Base-by-base conservation (phyloP, 352 stramenopile species). In the Pythium pyrilobum region DNA sequence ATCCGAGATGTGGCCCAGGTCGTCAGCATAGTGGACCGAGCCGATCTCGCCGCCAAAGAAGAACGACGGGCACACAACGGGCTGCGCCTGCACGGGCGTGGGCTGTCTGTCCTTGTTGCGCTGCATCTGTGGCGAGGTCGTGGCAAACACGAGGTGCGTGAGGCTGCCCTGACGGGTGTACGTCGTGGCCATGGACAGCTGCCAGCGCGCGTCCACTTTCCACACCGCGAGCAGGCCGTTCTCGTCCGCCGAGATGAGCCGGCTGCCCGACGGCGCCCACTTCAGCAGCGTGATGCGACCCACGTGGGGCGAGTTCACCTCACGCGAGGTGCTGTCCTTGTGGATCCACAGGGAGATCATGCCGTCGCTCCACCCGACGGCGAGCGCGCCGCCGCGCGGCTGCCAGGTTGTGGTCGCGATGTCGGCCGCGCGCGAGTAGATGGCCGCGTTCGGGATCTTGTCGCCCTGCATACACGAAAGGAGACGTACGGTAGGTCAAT, bases 31-130 rank as follows among this genome's bases (percentile, higher is more conserved):
- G 68, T 92, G 85, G 6, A 98, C 79, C 16, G 80, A 82, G 2
- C 92, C 93, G 20, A 78, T 72, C 49, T 97, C 85, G n/a, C 86
- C 90, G n/a, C 87, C 90, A 48, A 97, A 95, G 62, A 98, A 97
- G 59, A 98, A 97, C 25, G 87, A 75, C 23, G 85, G 85, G 41
- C 83, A 93, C 5, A 67, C 59, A 7, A 69, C 66, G 5, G 16
- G 8, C 42, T 85, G 73, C 8, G 76, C 66, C 44, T 29, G 13
- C 36, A 18, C 7, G 24, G 32, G 15, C 12, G 27, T 16, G 29
- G 23, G 23, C 32, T 45, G 27, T 20, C 54, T 50, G 62, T 64
- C 49, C 58, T 54, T 24, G 34, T 56, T 56, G 34, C 48, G 48
- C 37, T 46, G 42, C 34, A 51, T 40, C n/a, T 41, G 39, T 31